These are phyloP conservation scores for Mortierella sp. DNA, from an alignment of 371 early-diverging fungal species.

Conservation along the genomic window DNA sequence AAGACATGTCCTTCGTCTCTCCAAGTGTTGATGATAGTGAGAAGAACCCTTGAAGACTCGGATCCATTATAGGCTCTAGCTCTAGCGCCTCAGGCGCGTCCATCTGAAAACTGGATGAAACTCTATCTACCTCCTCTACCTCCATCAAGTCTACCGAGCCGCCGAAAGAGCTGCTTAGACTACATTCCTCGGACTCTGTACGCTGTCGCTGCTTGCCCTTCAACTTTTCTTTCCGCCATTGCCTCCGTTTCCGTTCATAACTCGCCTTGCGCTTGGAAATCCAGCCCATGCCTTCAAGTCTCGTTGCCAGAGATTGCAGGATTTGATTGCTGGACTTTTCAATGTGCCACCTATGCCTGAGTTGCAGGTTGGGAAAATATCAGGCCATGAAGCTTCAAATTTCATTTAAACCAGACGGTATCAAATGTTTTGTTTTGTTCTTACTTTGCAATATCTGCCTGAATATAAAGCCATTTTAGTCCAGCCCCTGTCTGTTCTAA, in stretches of 20 bases:
- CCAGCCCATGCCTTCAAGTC: conserved; percentile 28
- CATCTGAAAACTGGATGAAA: background rate
- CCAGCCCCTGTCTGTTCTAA: background rate
- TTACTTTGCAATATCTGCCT: conserved; percentile 27
- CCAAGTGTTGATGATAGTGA: conserved; percentile 16
- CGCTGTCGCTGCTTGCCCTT: conserved; percentile 1
- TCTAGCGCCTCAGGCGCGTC: conserved; percentile 17
- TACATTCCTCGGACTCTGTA: background rate
- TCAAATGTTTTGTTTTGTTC: background rate
- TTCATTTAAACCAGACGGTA: background rate
- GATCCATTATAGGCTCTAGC: conserved; percentile 15
- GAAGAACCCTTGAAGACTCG: conserved; percentile 33
- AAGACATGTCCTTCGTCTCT: conserved; percentile 12
- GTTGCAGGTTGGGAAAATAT: background rate
- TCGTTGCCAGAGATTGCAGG: conserved; percentile 15
- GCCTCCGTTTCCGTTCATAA: background rate
- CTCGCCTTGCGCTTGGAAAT: background rate
- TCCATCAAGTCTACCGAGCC: background rate
- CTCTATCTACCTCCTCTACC: conserved; percentile 9
- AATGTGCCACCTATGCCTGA: conserved; percentile 12
- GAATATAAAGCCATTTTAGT: conserved; percentile 39
- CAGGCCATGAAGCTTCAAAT: background rate
- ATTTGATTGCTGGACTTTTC: conserved; percentile 11
- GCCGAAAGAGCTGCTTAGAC: background rate
- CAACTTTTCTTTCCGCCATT: background rate